These are phyloP conservation scores for Pythium biforme DNA, from an alignment of 352 stramenopile genomes.

Conservation along the genomic window DNA sequence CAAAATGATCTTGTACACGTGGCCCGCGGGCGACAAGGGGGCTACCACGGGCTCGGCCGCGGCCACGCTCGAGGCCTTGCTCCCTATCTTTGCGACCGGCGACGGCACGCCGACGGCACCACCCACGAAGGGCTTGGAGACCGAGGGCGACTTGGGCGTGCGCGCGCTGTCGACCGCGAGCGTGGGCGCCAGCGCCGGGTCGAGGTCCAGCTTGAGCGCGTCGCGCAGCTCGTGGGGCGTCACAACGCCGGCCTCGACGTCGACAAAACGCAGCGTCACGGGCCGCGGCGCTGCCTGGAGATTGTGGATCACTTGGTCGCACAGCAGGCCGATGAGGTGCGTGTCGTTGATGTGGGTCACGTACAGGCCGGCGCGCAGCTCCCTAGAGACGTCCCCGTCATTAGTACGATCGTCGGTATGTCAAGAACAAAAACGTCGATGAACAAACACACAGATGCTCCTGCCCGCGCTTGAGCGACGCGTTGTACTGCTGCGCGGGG, in stretches of 20 bases:
- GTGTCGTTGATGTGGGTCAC: slow-evolving; percentile 78
- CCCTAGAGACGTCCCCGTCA: not conserved
- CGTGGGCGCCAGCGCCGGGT: slow-evolving; percentile 21
- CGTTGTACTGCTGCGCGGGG: slow-evolving; percentile 73
- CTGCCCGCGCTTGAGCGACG: slow-evolving; percentile 47
- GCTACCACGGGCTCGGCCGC: slow-evolving; percentile 17
- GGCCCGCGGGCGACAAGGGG: slow-evolving; percentile 4
- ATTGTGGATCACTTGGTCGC: slow-evolving; percentile 65
- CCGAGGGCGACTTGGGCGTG: not conserved
- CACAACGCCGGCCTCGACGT: slow-evolving; percentile 76
- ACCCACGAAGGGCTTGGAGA: slow-evolving; percentile 1
- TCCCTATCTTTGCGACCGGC: not conserved
- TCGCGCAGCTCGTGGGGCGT: slow-evolving; percentile 71
- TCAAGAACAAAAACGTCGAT: not conserved
- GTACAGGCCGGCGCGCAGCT: slow-evolving; percentile 72
- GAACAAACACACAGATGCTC: slow-evolving; percentile 54
- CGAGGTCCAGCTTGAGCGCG: slow-evolving; percentile 48
- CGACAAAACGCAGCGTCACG: slow-evolving; percentile 65
- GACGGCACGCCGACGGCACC: not conserved
- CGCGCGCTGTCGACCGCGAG: not conserved
- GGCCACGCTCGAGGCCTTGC: slow-evolving; percentile 4
- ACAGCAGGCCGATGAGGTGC: slow-evolving; percentile 61
- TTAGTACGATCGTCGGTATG: no score
- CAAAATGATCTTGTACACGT: slow-evolving; percentile 78
- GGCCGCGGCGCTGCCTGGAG: slow-evolving; percentile 57